Evolutionary conservation across 345 rosid genomes (phyloP), one percentile per base, ranked within the genome.

Genomic region (Cardiospermum halicacabum): DNA sequence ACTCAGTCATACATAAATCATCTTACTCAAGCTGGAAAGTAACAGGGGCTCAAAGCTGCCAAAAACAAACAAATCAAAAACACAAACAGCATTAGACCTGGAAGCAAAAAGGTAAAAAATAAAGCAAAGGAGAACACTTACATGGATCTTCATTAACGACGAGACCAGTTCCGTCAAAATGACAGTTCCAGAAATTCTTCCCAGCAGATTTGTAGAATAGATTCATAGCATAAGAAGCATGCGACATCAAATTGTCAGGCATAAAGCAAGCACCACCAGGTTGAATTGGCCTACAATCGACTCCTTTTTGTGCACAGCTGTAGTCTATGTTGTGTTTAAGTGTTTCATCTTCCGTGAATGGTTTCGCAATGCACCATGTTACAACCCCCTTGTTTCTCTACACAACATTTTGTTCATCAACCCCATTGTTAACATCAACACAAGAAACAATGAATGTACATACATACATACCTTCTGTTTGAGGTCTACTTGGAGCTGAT

Each of bases 221-320:
- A 73, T 80, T 76, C 80, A 76, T 80, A 13, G 70, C 64, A 22
- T 59, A 79, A 30, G 83, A 78, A 31, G 82, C 82, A 58, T 68
- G 82, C 2, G 76, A 70, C 37, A 73, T 36, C 1, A 31, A 26
- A 12, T 42, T 70, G 42, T 64, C 31, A 0, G 80, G 78, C 9
- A 15, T 51, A 68, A 55, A 75, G 64, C 80, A 75, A 39, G 47
- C 42, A 10, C 80, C 80, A 16, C 83, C 82, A 2, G 72, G 67
- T 47, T 79, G 80, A 25, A 79, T 79, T 8, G 83, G 69, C 69
- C 21, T 49, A 30, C 83, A 72, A 58, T 75, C 66, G 68, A 79
- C 75, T 25, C 78, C 78, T 13, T 9, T 56, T 22, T 74, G 75
- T 11, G 67, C 7, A 60, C 76, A 70, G 62, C 66, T 75, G 53